Base-by-base conservation (phyloP, 208 protist genomes). In the Crithidia expoeki region DNA sequence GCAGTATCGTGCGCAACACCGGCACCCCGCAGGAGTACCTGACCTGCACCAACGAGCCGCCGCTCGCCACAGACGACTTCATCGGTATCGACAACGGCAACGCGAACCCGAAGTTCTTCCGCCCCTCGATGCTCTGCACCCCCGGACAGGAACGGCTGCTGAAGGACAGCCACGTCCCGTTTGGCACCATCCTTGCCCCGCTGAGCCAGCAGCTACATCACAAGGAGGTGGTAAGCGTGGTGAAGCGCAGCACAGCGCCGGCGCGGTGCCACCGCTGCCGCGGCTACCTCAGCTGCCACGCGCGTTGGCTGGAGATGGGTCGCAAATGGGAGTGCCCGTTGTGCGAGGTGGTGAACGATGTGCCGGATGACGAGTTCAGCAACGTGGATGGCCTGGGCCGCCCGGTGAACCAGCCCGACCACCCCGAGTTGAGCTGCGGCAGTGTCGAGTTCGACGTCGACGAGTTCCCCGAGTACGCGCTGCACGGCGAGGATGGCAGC, bases 211-310 rank as follows among this genome's bases (percentile, higher is more conserved):
- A 86, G 32, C 80, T 96, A 51, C 68, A 93, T 62, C 55, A 72
- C 49, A 68, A 86, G 68, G 88, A 94, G 61, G 68, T 83, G 65
- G 84, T 94, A 12, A 87, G 89, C 0, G 66, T 95, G 53, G 83
- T 97, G 36, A 53, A 56, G 71, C 53, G 61, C 21, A 83, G 68
- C 34, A 66, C 81, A 16, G 76, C 86, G 9, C 96, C 96, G 10
- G 81, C 97, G 40, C 92, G 96, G n/a, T 98, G 96, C 76, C 71
- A 93, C 32, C 92, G 95, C 57, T 98, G 97, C 78, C 89, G 95
- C 58, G 89, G 84, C 12, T 98, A 98, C 81, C 84, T 98, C 12
- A 96, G 91, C 65, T 92, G 87, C 40, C 88, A 95, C 72, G 82
- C 90, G 10, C 59, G 57, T 7, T 97, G 98, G 73, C 75, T 85